phyloP scores from a whole-genome alignment of 1,284 basidiomycete genomes.

The Leucoagaricus sp. region DNA sequence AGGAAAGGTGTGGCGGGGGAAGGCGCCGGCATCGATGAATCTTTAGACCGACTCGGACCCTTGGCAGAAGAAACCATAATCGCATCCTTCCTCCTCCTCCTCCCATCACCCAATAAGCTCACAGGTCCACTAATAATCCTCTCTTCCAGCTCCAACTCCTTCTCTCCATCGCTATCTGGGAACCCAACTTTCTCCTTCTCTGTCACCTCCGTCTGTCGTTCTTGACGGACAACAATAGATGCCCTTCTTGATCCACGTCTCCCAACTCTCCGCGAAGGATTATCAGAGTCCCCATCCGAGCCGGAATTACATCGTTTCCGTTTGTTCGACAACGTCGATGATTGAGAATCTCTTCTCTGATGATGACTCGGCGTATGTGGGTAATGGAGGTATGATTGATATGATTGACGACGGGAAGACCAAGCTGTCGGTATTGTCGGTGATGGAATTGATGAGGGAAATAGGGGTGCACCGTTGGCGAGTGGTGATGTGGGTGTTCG shows the following conservation, averaged over 20 bases:
- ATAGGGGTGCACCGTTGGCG: not conserved
- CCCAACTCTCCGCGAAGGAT: not conserved
- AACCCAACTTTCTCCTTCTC: constrained; percentile 7
- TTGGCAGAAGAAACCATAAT: not conserved
- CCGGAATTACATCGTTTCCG: constrained; percentile 14
- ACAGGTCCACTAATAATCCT: not conserved
- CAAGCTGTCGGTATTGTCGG: not conserved
- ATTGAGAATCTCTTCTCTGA: constrained; percentile 3
- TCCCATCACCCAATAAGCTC: not conserved
- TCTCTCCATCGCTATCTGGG: constrained; percentile 5
- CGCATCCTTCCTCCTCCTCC: constrained; percentile 3
- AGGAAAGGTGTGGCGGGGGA: not conserved
- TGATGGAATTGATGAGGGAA: not conserved
- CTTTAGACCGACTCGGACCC: not conserved
- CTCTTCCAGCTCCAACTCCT: constrained; percentile 3
- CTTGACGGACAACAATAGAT: not conserved
- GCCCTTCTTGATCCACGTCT: not conserved
- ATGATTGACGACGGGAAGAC: not conserved
- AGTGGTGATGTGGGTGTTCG: constrained; percentile 2
- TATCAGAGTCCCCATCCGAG: constrained; percentile 3
- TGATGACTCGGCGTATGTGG: not conserved
- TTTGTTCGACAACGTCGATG: constrained; percentile 17
- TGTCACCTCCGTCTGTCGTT: not conserved
- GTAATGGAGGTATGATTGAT: not conserved
- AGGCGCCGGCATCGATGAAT: not conserved